phyloP scores from a whole-genome alignment of 495 filamentous ascomycete species.

The Aspergillus nanangensis region DNA sequence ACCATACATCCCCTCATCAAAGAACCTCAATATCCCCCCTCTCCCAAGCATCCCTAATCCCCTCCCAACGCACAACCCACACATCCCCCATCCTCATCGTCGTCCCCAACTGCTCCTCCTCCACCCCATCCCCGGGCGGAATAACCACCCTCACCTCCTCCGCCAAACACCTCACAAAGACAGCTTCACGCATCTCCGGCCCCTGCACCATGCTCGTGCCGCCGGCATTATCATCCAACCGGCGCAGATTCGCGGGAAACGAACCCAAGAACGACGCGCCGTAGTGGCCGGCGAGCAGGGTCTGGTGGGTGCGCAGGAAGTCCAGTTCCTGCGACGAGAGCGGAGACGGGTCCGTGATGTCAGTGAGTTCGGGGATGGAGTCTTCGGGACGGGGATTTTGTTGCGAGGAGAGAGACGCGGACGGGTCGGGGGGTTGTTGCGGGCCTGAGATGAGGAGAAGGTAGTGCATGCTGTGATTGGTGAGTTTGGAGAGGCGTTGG shows the following conservation, averaged over 20 bases:
- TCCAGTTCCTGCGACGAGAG: conserved; percentile 70
- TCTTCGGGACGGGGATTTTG: conserved; percentile 25
- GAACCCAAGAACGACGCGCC: conserved; percentile 70
- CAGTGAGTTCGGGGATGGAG: conserved; percentile 30
- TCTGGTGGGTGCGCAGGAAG: conserved; percentile 79
- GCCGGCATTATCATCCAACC: conserved; percentile 84
- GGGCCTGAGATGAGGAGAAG: conserved; percentile 35
- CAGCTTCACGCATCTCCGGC: conserved; percentile 75
- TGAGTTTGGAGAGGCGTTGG: conserved; percentile 73
- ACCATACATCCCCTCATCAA: conserved; percentile 32
- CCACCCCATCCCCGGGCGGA: conserved; percentile 53
- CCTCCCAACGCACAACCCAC: conserved; percentile 82
- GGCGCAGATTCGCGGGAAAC: conserved; percentile 71
- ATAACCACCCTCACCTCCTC: conserved; percentile 50
- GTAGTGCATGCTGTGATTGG: conserved; percentile 41
- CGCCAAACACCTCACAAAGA: conserved; percentile 74
- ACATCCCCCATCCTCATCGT: conserved; percentile 76
- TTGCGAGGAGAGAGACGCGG: conserved; percentile 12
- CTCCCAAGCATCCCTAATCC: conserved; percentile 65
- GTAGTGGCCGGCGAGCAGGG: conserved; percentile 77
- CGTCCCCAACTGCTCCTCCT: conserved; percentile 48
- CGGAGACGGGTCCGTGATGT: conserved; percentile 32
- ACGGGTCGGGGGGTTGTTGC: conserved; percentile 44
- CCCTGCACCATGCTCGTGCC: conserved; percentile 88
- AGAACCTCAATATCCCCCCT: conserved; percentile 79